Conservation (phyloP, 2,329 filamentous ascomycete genomes). For the Madurella mycetomatis region DNA sequence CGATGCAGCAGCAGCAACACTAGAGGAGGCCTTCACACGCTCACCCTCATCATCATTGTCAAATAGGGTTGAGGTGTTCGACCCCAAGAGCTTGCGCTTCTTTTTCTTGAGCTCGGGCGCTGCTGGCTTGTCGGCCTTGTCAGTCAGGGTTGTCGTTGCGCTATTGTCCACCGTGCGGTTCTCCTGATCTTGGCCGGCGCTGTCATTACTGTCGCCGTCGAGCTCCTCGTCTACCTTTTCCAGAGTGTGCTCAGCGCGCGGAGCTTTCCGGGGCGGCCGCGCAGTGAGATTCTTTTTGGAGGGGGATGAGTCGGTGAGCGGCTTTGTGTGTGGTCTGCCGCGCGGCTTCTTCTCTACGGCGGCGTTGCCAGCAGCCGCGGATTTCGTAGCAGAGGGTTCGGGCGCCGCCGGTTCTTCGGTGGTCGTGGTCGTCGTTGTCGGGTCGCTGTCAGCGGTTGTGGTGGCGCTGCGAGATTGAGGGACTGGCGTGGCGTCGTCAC, state of each 20-base stretch:
- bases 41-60: conserved; percentile 60
- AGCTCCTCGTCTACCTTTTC: conserved; percentile 38
- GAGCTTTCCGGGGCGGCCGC: conserved; percentile 24
- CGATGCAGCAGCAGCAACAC: background rate
- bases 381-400: background rate
- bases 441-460: conserved; percentile 12
- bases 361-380: conserved; percentile 7
- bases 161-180: conserved; percentile 24
- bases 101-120: conserved; percentile 51
- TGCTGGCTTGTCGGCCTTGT: background rate
- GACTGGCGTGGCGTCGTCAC: conserved; percentile 18
- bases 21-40: conserved; percentile 17
- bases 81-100: conserved; percentile 68
- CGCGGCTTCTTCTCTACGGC: conserved; percentile 37
- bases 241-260: conserved; percentile 29
- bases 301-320: conserved; percentile 42
- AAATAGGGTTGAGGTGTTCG: conserved; percentile 65
- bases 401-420: conserved; percentile 12
- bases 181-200: conserved; percentile 30
- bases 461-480: conserved; percentile 15
- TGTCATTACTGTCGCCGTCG: conserved; percentile 18
- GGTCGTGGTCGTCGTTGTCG: background rate
- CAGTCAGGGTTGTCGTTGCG: conserved; percentile 10
- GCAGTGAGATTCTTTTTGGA: conserved; percentile 43
- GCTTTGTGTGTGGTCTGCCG: conserved; percentile 43